Evolutionary conservation across 768 basidiomycete genomes (phyloP), one percentile per base, ranked within the genome.

Genomic region (Agaricus subrufescens): DNA sequence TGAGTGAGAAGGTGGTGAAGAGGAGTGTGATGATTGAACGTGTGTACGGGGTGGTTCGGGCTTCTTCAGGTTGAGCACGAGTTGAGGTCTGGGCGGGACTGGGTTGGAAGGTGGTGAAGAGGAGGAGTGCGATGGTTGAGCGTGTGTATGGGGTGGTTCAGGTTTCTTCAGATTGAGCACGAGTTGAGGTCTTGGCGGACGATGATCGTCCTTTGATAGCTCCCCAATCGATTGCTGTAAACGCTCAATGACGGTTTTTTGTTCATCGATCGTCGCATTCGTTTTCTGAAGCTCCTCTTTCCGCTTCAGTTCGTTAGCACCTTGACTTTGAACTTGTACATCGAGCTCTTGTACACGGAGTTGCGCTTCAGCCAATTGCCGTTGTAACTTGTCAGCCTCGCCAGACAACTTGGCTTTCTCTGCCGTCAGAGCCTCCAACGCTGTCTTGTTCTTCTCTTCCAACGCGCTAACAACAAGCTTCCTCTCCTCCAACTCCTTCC

Each of bases 231-330:
- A 34, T 5, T 53, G 44, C 27, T 53, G 52, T 19, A 53, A 31
- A 53, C 52, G 52, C 4, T 2, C 52, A 26, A 53, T 53, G 31
- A 53, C 52, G 0, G 43, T 23, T 44, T 45, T 53, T 26, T 53
- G 52, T 30, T 53, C 52, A 2, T 37, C 44, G 23, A 53, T 42
- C 23, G 43, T 53, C 11, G 43, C 29, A 23, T 25, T 19, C 4
- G 44, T 31, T 25, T 31, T 53, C 43, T 53, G 43, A 2, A 53
- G 3, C 10, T 53, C 39, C 8, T 39, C 39, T 10, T 57, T 19
- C 46, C n/a, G 10, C 23, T 47, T 52, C 25, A 44, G 34, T 26
- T 50, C 56, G 26, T 47, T 50, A 1, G 9, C 39, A 25, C 4
- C 40, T 4, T 23, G 43, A 31, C n/a, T 31, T 26, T 56, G 50